A percentile compares a stretch with the other conserved stretches of the same genome.
These are phyloP conservation scores for Solanum sitiens DNA, from an alignment of 257 asterid genomes.

Conservation along the genomic window DNA sequence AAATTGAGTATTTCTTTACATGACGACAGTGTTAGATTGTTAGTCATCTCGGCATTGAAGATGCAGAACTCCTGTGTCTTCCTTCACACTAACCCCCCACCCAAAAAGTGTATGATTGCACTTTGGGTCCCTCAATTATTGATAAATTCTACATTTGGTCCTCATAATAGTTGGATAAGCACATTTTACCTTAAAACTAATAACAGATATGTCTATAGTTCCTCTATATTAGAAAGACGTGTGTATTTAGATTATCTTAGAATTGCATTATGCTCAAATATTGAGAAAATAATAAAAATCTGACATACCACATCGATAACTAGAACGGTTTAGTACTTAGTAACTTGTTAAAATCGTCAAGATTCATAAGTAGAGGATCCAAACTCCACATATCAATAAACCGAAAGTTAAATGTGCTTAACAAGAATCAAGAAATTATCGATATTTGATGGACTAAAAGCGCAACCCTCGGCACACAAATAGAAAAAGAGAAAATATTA, in stretches of 20 bases:
- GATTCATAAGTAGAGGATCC: not conserved
- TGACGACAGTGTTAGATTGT: not conserved
- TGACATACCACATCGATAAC: not conserved
- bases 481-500: not conserved
- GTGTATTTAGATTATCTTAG: not conserved
- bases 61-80: not conserved
- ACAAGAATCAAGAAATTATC: not conserved
- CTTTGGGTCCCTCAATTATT: not conserved
- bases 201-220: not conserved
- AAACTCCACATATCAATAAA: not conserved
- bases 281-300: not conserved
- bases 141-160: not conserved
- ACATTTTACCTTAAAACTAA: not conserved
- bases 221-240: not conserved
- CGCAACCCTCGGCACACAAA: not conserved
- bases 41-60: not conserved
- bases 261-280: not conserved
- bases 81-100: not conserved
- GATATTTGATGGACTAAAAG: not conserved
- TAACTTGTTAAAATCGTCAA: not conserved
- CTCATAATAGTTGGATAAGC: not conserved
- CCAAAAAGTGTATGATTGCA: not conserved
- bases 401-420: not conserved
- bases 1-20: not conserved
- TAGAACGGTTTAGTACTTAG: not conserved